phyloP scores from a whole-genome alignment of 2,329 filamentous ascomycete species.

The Phoma sp. region DNA sequence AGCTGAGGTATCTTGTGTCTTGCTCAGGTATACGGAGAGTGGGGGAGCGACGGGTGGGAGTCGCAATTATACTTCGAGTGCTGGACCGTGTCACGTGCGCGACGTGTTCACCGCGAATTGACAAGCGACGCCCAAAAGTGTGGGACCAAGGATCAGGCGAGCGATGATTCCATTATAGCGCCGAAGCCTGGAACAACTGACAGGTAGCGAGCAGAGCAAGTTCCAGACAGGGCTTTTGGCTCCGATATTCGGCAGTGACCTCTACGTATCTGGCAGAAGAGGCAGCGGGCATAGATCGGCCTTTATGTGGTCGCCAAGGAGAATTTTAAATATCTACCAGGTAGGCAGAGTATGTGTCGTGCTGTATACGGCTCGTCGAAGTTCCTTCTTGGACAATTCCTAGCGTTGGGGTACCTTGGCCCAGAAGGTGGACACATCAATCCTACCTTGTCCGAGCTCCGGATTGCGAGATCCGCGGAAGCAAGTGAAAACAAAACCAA shows the following conservation, averaged over 20 bases:
- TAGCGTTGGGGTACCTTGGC: too few species aligned
- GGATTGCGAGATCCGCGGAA: too few species aligned
- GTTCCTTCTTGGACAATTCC: too few species aligned
- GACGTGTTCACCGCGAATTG: not conserved
- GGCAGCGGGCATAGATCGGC: too few species aligned
- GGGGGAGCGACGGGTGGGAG: not conserved
- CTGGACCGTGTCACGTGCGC: slow-evolving; percentile 2
- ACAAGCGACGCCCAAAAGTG: not conserved
- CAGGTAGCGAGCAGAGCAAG: not conserved
- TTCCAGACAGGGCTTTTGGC: not conserved
- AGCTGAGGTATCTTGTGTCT: not conserved
- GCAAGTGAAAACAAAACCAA: too few species aligned
- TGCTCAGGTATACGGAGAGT: not conserved
- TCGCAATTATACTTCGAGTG: slow-evolving; percentile 2
- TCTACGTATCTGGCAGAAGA: not conserved
- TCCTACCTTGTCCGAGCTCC: too few species aligned
- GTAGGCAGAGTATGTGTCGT: too few species aligned
- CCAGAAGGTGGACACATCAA: too few species aligned
- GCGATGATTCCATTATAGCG: not conserved
- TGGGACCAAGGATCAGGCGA: not conserved
- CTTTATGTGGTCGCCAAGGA: too few species aligned
- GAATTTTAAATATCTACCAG: too few species aligned
- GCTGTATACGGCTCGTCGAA: too few species aligned
- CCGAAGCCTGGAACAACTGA: not conserved
- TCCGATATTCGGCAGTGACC: not conserved